Evolutionary conservation across 352 stramenopile genomes (phyloP).

Genomic region (Phytophthora brassicae): DNA sequence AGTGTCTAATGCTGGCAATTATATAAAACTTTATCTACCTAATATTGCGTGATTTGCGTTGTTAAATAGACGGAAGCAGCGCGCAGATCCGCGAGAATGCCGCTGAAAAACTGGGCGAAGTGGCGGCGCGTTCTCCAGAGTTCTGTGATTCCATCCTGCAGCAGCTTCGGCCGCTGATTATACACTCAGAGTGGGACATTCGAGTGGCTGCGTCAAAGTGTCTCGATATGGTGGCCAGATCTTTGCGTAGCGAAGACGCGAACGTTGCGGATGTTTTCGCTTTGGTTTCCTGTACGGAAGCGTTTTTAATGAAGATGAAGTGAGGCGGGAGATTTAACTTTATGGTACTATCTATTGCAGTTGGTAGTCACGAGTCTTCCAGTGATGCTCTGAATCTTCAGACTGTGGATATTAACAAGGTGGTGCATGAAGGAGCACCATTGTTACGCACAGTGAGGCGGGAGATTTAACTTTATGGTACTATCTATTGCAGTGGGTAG

Average conservation of each 20-base stretch:
- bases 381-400: slow-evolving; percentile 48
- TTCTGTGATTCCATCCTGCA: slow-evolving; percentile 58
- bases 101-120: slow-evolving; percentile 68
- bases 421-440: slow-evolving; percentile 65
- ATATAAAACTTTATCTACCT: neutral
- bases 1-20: neutral
- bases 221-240: slow-evolving; percentile 53
- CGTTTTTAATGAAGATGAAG: neutral
- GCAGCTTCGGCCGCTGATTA: slow-evolving; percentile 55
- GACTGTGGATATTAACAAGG: slow-evolving; percentile 53
- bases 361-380: slow-evolving; percentile 45
- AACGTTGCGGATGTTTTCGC: slow-evolving; percentile 50
- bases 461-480: neutral
- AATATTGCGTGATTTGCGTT: slow-evolving; percentile 8
- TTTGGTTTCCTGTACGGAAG: slow-evolving; percentile 41
- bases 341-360: slow-evolving; percentile 29
- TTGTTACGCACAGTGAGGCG: slow-evolving; percentile 16
- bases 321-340: neutral
- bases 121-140: slow-evolving; percentile 47
- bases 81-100: slow-evolving; percentile 69
- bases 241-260: slow-evolving; percentile 29
- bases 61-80: slow-evolving; percentile 60
- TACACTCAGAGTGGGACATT: slow-evolving; percentile 66
- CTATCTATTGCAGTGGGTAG: slow-evolving; percentile 41
- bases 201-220: slow-evolving; percentile 72